Percentiles rank a stretch among this genome's conserved stretches.
phyloP scores from a whole-genome alignment of 225 moss, liverwort and hornwort species.

The Bryoerythrophyllum caledonicum region DNA sequence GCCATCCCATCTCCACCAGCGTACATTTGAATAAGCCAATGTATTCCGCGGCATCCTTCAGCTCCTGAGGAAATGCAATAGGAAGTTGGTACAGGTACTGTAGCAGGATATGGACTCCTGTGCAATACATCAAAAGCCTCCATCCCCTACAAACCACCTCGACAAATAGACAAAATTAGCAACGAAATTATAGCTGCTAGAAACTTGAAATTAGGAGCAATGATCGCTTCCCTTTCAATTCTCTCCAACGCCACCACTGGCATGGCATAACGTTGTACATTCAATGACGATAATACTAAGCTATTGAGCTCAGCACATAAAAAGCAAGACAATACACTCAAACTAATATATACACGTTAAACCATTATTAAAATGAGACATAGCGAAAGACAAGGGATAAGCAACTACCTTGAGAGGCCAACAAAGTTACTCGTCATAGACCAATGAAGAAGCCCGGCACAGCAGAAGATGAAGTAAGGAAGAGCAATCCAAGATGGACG shows the following conservation, averaged over 20 bases:
- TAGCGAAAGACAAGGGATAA: background rate
- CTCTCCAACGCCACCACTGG: background rate
- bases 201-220: background rate
- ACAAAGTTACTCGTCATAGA: conserved; percentile 80
- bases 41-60: conserved; percentile 67
- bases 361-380: background rate
- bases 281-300: background rate
- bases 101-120: conserved; percentile 74
- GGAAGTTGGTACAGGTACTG: conserved; percentile 89
- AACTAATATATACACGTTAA: background rate
- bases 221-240: background rate
- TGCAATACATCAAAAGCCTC: conserved; percentile 74
- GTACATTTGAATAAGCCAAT: conserved; percentile 75
- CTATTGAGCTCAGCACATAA: background rate
- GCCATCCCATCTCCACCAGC: conserved; percentile 64
- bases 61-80: conserved; percentile 52
- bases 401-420: conserved; percentile 73
- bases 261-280: conserved; percentile 3
- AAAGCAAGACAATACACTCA: background rate
- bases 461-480: conserved; percentile 83
- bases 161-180: conserved; percentile 34
- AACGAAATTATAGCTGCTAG: background rate
- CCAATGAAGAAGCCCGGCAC: conserved; percentile 90
- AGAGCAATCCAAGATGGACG: conserved; percentile 95
- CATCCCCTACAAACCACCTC: conserved; percentile 60